A percentile compares a stretch with the other conserved stretches of the same genome.
phyloP scores from a whole-genome alignment of 768 basidiomycete species.

The Daedaleopsis nitida region DNA sequence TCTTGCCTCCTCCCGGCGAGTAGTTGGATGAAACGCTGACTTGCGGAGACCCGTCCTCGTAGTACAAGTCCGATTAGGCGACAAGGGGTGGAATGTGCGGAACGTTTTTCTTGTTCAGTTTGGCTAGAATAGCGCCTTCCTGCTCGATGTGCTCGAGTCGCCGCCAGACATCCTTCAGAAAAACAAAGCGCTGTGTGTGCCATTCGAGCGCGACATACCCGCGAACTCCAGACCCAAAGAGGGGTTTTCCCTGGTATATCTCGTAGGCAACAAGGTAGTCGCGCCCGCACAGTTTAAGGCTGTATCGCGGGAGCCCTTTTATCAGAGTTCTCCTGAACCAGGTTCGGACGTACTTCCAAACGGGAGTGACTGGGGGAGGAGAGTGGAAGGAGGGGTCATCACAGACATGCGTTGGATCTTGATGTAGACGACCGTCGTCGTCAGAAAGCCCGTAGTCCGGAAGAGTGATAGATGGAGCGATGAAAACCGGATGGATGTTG shows the following conservation, averaged over 20 bases:
- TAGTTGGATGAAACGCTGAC: too few species aligned
- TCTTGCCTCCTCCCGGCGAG: too few species aligned
- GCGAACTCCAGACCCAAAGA: slow-evolving; percentile 3
- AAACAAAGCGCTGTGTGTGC: slow-evolving; percentile 3
- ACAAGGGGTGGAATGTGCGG: too few species aligned
- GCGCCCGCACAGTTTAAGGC: background rate
- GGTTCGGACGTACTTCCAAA: background rate
- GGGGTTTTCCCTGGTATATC: background rate
- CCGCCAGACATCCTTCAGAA: slow-evolving; percentile 20
- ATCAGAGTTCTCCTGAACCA: too few species aligned
- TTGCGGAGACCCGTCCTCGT: too few species aligned
- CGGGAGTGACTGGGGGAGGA: slow-evolving; percentile 1
- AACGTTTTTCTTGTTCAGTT: too few species aligned
- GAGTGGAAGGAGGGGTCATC: too few species aligned
- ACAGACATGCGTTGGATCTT: background rate
- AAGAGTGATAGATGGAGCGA: background rate
- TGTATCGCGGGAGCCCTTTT: slow-evolving; percentile 2
- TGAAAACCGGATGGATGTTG: background rate
- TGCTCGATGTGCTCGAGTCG: too few species aligned
- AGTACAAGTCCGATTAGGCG: too few species aligned
- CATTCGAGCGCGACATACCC: slow-evolving; percentile 19
- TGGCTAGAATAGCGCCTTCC: too few species aligned
- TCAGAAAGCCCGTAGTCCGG: too few species aligned
- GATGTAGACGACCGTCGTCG: background rate
- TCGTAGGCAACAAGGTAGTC: background rate